Base-by-base conservation (phyloP, 306 rosid species). In the Pyrus pyrifolia region DNA sequence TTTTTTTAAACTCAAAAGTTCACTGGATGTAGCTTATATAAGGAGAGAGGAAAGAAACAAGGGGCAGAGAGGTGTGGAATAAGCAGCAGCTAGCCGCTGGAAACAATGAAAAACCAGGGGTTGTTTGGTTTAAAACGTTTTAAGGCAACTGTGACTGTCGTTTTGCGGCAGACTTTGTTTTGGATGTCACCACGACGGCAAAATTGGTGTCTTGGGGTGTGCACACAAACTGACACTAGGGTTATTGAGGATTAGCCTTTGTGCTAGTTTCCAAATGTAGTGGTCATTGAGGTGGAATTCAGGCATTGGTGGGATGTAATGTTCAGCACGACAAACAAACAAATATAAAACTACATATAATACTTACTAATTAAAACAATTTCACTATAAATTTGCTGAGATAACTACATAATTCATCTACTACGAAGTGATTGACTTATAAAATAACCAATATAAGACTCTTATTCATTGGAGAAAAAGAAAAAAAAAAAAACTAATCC, bases 71-170 rank as follows among this genome's bases (percentile, higher is more conserved):
- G 21, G 51, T n/a, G 55, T 19, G 62, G 53, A 35, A 12, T 57
- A 13, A 46, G 52, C 52, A 4, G 31, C 6, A 14, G 63, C 8
- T 6, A 29, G 76, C 23, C 3, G 55, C 57, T 69, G 72, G 66
- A n/a, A 70, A 64, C 29, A 46, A 64, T 11, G 71, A 4, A 68
- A 74, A 73, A 55, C 83, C 35, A 68, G 29, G 79, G 83, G 62
- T 44, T 11, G 70, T 40, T 35, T 11, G 4, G 70, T 25, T n/a
- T 57, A 12, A 23, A 23, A 11, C 40, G n/a, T 62, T 62, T 59
- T 29, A 29, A 67, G 27, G 71, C 44, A 29, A 15, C 58, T 38
- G 21, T 3, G 69, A 13, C 10, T 72, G 76, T 81, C 81, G 79
- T 77, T 67, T 77, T 51, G 67, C 40, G 8, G 55, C 71, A 14